Conservation (phyloP, 2,329 filamentous ascomycete species). For the Xylariaceae sp. region DNA sequence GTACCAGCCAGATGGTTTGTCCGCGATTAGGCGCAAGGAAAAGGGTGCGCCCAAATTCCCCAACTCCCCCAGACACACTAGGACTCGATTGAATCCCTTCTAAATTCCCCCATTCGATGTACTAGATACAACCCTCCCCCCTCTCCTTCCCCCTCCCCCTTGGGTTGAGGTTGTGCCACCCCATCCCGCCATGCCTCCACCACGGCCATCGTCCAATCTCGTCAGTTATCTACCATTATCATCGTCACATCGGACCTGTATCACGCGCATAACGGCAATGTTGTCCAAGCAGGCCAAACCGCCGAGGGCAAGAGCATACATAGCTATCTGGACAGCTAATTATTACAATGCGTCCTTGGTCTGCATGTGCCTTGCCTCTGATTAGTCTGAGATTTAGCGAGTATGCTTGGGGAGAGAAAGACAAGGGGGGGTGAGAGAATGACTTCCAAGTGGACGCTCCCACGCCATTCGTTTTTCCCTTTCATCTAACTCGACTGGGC, state of each 20-base stretch:
- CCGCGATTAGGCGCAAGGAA: constrained; percentile 21
- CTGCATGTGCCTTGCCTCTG: constrained; percentile 7
- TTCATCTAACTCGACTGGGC: background rate
- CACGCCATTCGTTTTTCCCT: constrained; percentile 2
- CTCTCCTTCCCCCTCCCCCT: constrained; percentile 12
- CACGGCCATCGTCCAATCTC: constrained; percentile 5
- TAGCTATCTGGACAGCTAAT: background rate
- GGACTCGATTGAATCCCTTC: constrained; percentile 1
- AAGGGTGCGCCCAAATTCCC: constrained; percentile 6
- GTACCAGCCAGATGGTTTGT: constrained; percentile 30
- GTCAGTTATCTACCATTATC: background rate
- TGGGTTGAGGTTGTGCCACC: constrained; percentile 5
- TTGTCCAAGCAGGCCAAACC: constrained; percentile 4
- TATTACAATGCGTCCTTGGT: background rate
- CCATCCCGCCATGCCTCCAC: constrained; percentile 12
- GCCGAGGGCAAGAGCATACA: constrained; percentile 1
- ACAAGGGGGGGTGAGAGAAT: background rate
- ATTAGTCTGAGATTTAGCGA: too few species aligned
- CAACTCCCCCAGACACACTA: constrained; percentile 1
- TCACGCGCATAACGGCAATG: constrained; percentile 15
- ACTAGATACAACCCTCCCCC: constrained; percentile 8
- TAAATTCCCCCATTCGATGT: constrained; percentile 16
- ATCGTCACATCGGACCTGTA: constrained; percentile 10
- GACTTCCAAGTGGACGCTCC: background rate
- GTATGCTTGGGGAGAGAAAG: background rate